Conservation (phyloP, 2,329 filamentous ascomycete species). For the Trichoderma guizhouense region DNA sequence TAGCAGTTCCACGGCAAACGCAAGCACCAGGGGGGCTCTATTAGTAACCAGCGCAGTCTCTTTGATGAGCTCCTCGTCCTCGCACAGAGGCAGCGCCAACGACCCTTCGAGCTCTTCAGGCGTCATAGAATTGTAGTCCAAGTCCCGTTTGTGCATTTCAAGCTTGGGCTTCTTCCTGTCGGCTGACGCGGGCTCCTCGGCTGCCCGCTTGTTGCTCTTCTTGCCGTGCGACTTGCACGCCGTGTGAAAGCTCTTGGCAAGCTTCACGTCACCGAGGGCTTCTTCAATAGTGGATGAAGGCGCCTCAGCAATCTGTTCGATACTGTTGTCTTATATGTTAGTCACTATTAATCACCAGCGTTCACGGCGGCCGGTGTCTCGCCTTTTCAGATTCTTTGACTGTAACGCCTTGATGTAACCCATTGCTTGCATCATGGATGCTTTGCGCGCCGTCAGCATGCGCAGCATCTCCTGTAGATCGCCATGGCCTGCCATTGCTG, state of each 20-base stretch:
- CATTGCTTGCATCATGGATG: constrained; percentile 59
- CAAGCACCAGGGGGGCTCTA: constrained; percentile 75
- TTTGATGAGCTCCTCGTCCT: constrained; percentile 58
- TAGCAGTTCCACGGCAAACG: constrained; percentile 71
- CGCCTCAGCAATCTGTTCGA: constrained; percentile 53
- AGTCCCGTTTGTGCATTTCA: constrained; percentile 33
- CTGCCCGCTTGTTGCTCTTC: constrained; percentile 32
- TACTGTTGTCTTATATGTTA: constrained; percentile 38
- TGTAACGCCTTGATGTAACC: constrained; percentile 57
- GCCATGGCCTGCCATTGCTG: constrained; percentile 52
- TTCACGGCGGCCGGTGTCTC: constrained; percentile 21
- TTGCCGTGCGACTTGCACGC: constrained; percentile 54
- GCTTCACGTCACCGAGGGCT: constrained; percentile 47
- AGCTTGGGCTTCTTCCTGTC: constrained; percentile 32
- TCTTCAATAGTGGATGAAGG: constrained; percentile 42
- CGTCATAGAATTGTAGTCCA: constrained; percentile 41
- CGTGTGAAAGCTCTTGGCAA: constrained; percentile 49
- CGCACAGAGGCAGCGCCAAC: constrained; percentile 55
- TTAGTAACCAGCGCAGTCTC: constrained; percentile 66
- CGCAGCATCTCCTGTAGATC: constrained; percentile 61
- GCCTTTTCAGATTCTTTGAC: constrained; percentile 54
- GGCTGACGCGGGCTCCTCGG: constrained; percentile 22
- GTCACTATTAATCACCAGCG: not conserved
- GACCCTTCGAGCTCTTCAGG: constrained; percentile 61
- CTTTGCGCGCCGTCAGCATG: constrained; percentile 56